phyloP scores from a whole-genome alignment of 2,329 filamentous ascomycete species.

The Arthrobotrys sinensis region DNA sequence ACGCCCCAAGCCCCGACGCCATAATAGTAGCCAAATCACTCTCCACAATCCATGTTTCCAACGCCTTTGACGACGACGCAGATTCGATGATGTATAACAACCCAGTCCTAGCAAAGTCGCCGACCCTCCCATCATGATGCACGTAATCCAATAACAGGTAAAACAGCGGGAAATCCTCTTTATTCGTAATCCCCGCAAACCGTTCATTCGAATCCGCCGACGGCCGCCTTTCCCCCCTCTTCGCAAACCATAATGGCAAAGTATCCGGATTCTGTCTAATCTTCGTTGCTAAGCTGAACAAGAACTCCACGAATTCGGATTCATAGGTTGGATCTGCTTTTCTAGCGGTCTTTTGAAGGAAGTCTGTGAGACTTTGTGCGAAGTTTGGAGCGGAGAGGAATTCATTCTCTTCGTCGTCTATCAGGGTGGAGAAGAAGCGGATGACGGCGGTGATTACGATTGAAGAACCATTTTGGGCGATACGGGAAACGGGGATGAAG shows the following conservation, averaged over 20 bases:
- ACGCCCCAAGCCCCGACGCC: slow-evolving; percentile 91
- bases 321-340: slow-evolving; percentile 85
- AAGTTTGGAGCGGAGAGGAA: slow-evolving; percentile 91
- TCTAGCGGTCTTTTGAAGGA: slow-evolving; percentile 84
- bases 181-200: slow-evolving; percentile 87
- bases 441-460: slow-evolving; percentile 88
- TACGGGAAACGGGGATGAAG: slow-evolving; percentile 89
- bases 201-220: slow-evolving; percentile 69
- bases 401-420: slow-evolving; percentile 96
- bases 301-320: slow-evolving; percentile 88
- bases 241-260: slow-evolving; percentile 90
- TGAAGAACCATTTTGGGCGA: slow-evolving; percentile 88
- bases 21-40: slow-evolving; percentile 96
- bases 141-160: slow-evolving; percentile 97
- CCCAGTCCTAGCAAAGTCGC: slow-evolving; percentile 95
- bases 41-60: slow-evolving; percentile 97
- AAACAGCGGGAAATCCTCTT: slow-evolving; percentile 92
- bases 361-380: slow-evolving; percentile 86
- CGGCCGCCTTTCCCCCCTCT: slow-evolving; percentile 70
- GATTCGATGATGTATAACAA: slow-evolving; percentile 96
- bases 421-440: slow-evolving; percentile 87
- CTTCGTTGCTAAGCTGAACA: slow-evolving; percentile 97
- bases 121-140: slow-evolving; percentile 92
- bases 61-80: slow-evolving; percentile 82
- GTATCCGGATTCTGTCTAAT: slow-evolving; percentile 91